Base-by-base conservation (phyloP, 2,329 filamentous ascomycete genomes). In the Bipolaris victoriae region DNA sequence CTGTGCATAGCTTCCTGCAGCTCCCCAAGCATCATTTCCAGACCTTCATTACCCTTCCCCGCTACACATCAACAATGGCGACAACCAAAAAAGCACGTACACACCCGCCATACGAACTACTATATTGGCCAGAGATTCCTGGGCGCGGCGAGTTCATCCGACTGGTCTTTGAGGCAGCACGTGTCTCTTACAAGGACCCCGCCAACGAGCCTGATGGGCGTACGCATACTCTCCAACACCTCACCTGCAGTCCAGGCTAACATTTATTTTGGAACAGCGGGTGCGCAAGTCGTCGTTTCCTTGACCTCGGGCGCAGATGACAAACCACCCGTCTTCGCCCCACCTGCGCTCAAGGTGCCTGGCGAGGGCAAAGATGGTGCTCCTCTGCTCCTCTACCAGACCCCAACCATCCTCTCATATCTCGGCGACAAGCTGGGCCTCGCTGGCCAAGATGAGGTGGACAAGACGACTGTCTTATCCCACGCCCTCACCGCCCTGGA, bases 141-240 rank as follows among this genome's bases (percentile, higher is more conserved):
- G 90, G 90, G 39, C 88, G 90, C 47, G 90, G 87, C 60, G 90
- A 94, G 72, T 86, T 86, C 73, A 78, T 92, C 70, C 89, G 90
- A 20, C 83, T 94, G 10, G 82, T 83, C 15, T 85, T 94, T 63
- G 90, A 93, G 77, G 89, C 89, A 50, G 82, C 86, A 18, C 83
- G 83, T 16, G 84, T 84, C 1, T 73, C 82, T 3, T 93, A 91
- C 79, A 84, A 76, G 22, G 90, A 93, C 77, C 79, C 81, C 3
- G 81, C 83, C 54, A 83, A 82, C 62, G 72, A 74, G 63, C 57
- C 78, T 13, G 70, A 83, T 29, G 77, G 81, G n/a, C 88, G 67
- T 68, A 58, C 31, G 47, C 57, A 22, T 24, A 45, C 57, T 26
- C 18, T 22, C 29, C 16, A 29, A 6, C n/a, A 22, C 47, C 29